Conservation (phyloP, 495 filamentous ascomycete genomes). For the Podospora comata region DNA sequence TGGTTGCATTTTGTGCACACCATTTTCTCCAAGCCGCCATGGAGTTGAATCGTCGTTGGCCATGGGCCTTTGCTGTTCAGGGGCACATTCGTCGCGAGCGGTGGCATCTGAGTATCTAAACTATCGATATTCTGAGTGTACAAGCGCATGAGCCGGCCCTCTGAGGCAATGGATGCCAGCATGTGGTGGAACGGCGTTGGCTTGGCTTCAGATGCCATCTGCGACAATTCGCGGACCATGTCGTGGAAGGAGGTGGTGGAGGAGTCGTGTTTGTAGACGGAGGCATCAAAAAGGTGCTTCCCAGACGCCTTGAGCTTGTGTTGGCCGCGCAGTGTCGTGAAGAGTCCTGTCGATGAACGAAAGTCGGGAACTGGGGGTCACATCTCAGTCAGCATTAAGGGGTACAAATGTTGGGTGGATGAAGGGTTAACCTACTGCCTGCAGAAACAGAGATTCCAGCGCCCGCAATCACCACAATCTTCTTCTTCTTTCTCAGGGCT, state of each 20-base stretch:
- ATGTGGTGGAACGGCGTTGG: conserved; percentile 93
- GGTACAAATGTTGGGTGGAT: conserved; percentile 5
- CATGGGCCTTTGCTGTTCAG: conserved; percentile 73
- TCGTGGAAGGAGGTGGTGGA: conserved; percentile 87
- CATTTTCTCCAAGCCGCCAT: conserved; percentile 93
- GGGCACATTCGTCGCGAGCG: conserved; percentile 74
- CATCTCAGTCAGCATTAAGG: conserved; percentile 25
- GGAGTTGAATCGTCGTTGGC: conserved; percentile 90
- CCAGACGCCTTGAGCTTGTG: conserved; percentile 91
- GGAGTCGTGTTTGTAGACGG: conserved; percentile 87
- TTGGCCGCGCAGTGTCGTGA: conserved; percentile 74
- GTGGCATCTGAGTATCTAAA: conserved; percentile 80
- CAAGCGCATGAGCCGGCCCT: conserved; percentile 84
- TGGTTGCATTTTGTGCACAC: conserved; percentile 88
- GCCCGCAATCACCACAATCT: conserved; percentile 94
- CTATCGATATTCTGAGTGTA: conserved; percentile 97
- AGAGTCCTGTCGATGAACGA: conserved; percentile 83
- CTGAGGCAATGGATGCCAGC: conserved; percentile 82
- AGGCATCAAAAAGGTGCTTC: conserved; percentile 95
- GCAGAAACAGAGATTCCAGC: conserved; percentile 96
- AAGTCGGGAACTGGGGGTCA: conserved; percentile 83
- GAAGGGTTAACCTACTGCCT: conserved; percentile 66
- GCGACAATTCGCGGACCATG: conserved; percentile 87
- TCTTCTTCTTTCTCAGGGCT: conserved; percentile 80
- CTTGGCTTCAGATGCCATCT: conserved; percentile 66